Base-by-base conservation (phyloP, 495 filamentous ascomycete genomes). In the Aspergillus kassunensis region DNA sequence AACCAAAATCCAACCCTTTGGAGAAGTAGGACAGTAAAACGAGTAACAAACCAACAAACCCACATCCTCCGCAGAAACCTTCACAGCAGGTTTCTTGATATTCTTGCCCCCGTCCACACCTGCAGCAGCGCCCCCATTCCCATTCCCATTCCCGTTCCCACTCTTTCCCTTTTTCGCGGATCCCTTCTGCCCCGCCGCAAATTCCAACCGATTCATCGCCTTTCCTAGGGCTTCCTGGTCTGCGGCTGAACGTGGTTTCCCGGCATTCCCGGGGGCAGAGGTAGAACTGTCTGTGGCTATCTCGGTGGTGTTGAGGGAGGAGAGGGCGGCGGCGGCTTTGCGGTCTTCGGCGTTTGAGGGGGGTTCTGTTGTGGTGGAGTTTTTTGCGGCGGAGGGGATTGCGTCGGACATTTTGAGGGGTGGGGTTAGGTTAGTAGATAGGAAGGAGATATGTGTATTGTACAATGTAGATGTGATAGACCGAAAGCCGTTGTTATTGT, bases 271-370 rank as follows among this genome's bases (percentile, higher is more conserved):
- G 6, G 80, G 75, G 31, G 63, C 36, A 10, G 45, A 53, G 35
- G 34, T 16, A 15, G 9, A 1, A 9, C 27, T 4, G 12, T 44
- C 42, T 1, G 27, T 19, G 27, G 43, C 23, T 10, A 71, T 63
- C 45, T 86, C 87, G 49, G 83, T 84, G 21, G 79, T 67, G 57
- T 91, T 85, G 47, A 96, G 85, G 49, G 83, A 81, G 54, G 81
- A 84, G 59, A 95, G 83, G 15, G 91, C 91, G 21, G 88, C 89
- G 50, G 90, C 90, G 18, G 91, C 88, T 71, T 93, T 95, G 67
- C 90, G 88, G 72, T 93, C 91, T 70, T 95, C 90, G 55, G 89
- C 87, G 47, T 80, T 69, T 80, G 70, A 34, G 80, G 80, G 1
- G 60, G 69, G 34, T 81, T 78, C 0, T 60, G 63, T 19, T 84